Percentiles rank a stretch among this genome's conserved stretches.
Evolutionary conservation across 495 filamentous ascomycete species (phyloP).

Genomic region (Geoglossum glabrum): DNA sequence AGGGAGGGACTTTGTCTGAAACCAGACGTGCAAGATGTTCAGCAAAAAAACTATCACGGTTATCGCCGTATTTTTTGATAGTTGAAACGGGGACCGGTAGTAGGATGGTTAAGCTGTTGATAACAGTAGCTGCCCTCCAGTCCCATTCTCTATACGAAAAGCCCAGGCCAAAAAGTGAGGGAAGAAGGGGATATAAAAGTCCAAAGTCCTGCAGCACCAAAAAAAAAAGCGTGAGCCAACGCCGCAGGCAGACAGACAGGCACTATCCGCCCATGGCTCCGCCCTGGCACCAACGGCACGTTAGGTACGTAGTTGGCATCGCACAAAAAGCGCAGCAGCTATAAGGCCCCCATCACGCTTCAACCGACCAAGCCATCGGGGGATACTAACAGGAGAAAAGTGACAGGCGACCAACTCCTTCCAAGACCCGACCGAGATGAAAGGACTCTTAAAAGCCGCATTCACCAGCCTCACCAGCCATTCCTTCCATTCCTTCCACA

Average conservation of each 20-base stretch:
- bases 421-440: background rate
- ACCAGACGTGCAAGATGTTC: background rate
- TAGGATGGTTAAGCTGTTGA: background rate
- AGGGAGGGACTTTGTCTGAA: background rate
- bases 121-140: background rate
- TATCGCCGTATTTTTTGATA: background rate
- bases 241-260: too few species aligned
- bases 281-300: too few species aligned
- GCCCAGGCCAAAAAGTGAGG: background rate
- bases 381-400: background rate
- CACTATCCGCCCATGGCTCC: too few species aligned
- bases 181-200: background rate
- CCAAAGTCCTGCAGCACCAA: too few species aligned
- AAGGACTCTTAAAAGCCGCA: background rate
- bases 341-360: too few species aligned
- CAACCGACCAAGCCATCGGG: background rate
- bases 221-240: too few species aligned
- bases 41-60: background rate
- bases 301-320: too few species aligned
- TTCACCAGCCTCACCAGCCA: background rate
- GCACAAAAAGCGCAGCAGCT: too few species aligned
- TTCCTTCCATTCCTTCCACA: background rate
- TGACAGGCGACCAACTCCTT: background rate
- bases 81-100: background rate
- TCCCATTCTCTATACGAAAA: background rate